Conservation (phyloP, 2,329 filamentous ascomycete species). For the Knoxdaviesia capensis region DNA sequence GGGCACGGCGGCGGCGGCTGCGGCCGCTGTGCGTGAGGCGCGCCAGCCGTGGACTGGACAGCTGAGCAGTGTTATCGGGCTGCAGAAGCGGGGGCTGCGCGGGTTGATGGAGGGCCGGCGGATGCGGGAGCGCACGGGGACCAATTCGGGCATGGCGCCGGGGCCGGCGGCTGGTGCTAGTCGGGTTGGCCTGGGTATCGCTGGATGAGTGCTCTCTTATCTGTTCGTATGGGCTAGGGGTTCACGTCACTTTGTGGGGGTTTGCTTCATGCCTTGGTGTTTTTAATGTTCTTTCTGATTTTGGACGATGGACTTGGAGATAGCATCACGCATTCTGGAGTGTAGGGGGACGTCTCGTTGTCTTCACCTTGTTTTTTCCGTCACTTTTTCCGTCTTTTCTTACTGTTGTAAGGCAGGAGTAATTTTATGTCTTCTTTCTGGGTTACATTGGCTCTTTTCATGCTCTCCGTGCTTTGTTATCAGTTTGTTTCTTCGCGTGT, state of each 20-base stretch:
- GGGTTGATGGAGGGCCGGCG: slow-evolving; percentile 88
- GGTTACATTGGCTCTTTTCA: too few relatives aligned
- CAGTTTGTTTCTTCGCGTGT: too few relatives aligned
- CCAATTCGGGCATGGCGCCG: slow-evolving; percentile 12
- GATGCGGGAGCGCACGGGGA: slow-evolving; percentile 52
- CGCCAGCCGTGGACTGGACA: slow-evolving; percentile 64
- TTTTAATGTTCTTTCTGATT: too few relatives aligned
- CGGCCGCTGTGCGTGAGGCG: slow-evolving; percentile 5
- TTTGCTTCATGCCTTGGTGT: too few relatives aligned
- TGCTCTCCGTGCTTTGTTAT: too few relatives aligned
- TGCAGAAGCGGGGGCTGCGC: slow-evolving; percentile 82
- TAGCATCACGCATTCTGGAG: neutral
- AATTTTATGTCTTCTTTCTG: too few relatives aligned
- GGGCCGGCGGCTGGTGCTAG: slow-evolving; percentile 10
- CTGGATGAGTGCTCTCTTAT: slow-evolving; percentile 9
- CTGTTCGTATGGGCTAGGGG: too few relatives aligned
- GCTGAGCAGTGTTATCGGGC: slow-evolving; percentile 73
- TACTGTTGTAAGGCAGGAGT: neutral
- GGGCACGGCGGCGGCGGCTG: slow-evolving; percentile 19
- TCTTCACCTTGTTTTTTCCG: neutral
- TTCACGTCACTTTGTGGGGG: neutral
- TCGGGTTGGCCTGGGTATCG: slow-evolving; percentile 33
- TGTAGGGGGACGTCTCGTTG: neutral
- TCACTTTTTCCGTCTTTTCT: neutral
- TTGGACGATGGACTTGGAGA: neutral